Percentiles rank a stretch among this genome's conserved stretches.
phyloP scores from a whole-genome alignment of 768 basidiomycete genomes.

The Asterophora lycoperdoides region DNA sequence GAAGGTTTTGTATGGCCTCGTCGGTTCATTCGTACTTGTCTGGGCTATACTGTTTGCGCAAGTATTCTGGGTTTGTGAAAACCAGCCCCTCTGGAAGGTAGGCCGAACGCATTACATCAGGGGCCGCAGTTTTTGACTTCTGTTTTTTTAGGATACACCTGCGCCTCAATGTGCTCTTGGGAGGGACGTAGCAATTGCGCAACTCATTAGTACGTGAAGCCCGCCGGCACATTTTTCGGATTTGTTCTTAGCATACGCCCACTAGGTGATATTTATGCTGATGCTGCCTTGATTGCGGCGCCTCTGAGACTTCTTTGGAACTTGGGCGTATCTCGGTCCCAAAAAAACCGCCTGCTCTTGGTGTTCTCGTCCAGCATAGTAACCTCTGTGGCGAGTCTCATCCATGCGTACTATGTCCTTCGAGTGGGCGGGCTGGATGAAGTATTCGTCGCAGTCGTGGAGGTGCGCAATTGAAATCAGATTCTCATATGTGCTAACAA shows the following conservation, averaged over 20 bases:
- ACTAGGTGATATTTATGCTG: conserved; percentile 40
- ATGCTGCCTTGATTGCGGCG: conserved; percentile 36
- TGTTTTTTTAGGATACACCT: conserved; percentile 27
- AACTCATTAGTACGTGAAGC: conserved; percentile 39
- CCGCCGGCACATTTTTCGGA: not conserved
- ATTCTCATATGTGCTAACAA: not conserved
- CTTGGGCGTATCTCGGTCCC: conserved; percentile 27
- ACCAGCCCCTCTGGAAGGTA: conserved; percentile 21
- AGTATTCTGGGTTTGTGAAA: conserved; percentile 31
- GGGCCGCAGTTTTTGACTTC: conserved; percentile 2
- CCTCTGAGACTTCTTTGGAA: conserved; percentile 39
- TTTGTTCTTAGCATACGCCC: not conserved
- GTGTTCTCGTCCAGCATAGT: conserved; percentile 42
- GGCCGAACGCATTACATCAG: not conserved
- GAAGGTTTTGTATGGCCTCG: conserved; percentile 22
- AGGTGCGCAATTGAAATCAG: conserved; percentile 25
- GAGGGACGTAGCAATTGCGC: conserved; percentile 37
- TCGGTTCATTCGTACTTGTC: conserved; percentile 18
- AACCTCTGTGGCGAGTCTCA: conserved; percentile 32
- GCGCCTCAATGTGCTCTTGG: conserved; percentile 37
- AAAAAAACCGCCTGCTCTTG: conserved; percentile 34
- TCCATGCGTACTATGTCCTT: conserved; percentile 33
- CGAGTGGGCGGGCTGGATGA: conserved; percentile 19
- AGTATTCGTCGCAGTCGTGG: conserved; percentile 28
- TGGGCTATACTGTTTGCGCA: conserved; percentile 32